phyloP scores from a whole-genome alignment of 805 yeast species.

The Cyberlindnera suaveolens region DNA sequence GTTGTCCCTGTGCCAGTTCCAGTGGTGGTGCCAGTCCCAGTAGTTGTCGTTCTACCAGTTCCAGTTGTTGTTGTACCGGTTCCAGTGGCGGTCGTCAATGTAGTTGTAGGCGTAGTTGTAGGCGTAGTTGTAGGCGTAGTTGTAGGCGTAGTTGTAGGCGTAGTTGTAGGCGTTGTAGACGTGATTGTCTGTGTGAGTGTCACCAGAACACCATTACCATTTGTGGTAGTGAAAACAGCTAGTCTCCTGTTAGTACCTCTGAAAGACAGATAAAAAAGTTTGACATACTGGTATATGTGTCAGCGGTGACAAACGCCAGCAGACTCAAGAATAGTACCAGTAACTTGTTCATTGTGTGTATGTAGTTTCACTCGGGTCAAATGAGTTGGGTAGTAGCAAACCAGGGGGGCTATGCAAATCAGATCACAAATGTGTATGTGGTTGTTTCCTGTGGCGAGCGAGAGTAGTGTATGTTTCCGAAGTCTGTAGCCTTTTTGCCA shows the following conservation, averaged over 20 bases:
- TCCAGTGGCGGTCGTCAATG: slow-evolving; percentile 1
- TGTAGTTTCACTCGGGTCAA: too few relatives aligned
- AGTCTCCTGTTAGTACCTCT: slow-evolving; percentile 3
- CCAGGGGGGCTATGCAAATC: background rate
- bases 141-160: slow-evolving; percentile 2
- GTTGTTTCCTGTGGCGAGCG: too few relatives aligned
- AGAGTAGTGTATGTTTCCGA: too few relatives aligned
- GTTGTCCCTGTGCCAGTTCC: slow-evolving; percentile 4
- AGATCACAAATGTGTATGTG: too few relatives aligned
- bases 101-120: background rate
- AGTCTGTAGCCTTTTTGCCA: too few relatives aligned
- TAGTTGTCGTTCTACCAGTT: slow-evolving; percentile 1
- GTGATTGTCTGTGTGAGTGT: slow-evolving; percentile 19
- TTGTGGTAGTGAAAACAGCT: slow-evolving; percentile 21
- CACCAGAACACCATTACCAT: slow-evolving; percentile 19
- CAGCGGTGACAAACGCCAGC: slow-evolving; percentile 8
- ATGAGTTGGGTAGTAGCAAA: too few relatives aligned
- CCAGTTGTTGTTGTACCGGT: background rate
- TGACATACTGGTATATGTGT: slow-evolving; percentile 6
- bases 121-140: slow-evolving; percentile 1
- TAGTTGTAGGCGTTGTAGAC: background rate
- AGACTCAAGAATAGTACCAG: slow-evolving; percentile 4
- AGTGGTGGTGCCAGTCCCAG: slow-evolving; percentile 5
- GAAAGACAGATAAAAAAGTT: background rate
- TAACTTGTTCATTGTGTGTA: slow-evolving; percentile 7